Conservation (phyloP, 1,139 yeast genomes). For the Yamadazyma conglobata region DNA sequence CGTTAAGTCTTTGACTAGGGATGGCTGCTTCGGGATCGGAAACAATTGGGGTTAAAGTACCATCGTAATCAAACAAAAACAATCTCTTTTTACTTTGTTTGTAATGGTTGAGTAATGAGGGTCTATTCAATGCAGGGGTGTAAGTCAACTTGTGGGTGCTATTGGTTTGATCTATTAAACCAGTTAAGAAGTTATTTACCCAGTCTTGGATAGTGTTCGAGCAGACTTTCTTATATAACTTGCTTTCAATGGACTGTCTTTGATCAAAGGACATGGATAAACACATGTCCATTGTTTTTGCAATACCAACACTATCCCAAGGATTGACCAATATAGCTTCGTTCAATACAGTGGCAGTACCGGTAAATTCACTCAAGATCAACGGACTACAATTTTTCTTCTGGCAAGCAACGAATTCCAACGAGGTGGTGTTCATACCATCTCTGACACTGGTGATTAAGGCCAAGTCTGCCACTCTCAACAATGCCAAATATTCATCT, state of each 20-base stretch:
- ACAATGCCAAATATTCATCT: conserved; percentile 83
- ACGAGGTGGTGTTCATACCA: conserved; percentile 93
- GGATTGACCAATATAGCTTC: conserved; percentile 91
- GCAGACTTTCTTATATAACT: conserved; percentile 62
- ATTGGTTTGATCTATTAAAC: conserved; percentile 48
- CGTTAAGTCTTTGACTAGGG: conserved; percentile 72
- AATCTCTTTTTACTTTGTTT: conserved; percentile 61
- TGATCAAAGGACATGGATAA: conserved; percentile 47
- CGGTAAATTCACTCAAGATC: conserved; percentile 88
- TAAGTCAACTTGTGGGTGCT: conserved; percentile 47
- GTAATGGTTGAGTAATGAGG: conserved; percentile 60
- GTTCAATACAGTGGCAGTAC: conserved; percentile 75
- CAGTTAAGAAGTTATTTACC: conserved; percentile 62
- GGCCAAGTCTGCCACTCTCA: conserved; percentile 87
- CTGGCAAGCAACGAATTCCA: conserved; percentile 90
- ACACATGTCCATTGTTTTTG: conserved; percentile 74
- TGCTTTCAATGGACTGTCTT: conserved; percentile 42
- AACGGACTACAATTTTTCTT: conserved; percentile 69
- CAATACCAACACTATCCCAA: conserved; percentile 94
- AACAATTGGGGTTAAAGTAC: conserved; percentile 94
- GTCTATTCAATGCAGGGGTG: conserved; percentile 85
- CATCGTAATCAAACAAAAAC: conserved; percentile 93
- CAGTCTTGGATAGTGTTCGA: conserved; percentile 77
- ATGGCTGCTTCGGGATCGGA: conserved; percentile 98
- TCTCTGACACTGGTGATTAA: conserved; percentile 88